phyloP scores from a whole-genome alignment of 2,329 filamentous ascomycete genomes.

The Trichophyton verrucosum region DNA sequence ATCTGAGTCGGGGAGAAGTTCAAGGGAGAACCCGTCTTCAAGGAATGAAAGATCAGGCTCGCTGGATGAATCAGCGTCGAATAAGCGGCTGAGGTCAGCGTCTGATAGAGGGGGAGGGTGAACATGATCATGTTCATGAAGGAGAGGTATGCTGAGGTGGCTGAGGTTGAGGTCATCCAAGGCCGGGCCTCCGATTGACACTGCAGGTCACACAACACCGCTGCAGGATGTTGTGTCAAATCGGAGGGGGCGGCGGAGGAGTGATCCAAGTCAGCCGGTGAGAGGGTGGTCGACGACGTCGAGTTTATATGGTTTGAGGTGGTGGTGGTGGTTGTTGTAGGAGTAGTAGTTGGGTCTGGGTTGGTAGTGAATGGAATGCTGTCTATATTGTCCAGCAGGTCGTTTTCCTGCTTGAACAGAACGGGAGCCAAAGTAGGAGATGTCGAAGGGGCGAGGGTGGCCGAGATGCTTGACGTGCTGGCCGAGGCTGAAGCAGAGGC shows the following conservation, averaged over 20 bases:
- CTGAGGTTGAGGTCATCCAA: slow-evolving; percentile 28
- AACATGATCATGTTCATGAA: slow-evolving; percentile 37
- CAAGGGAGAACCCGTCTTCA: slow-evolving; percentile 65
- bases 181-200: slow-evolving; percentile 70
- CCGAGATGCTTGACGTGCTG: slow-evolving; percentile 11
- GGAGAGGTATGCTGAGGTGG: slow-evolving; percentile 33
- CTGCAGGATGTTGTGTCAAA: slow-evolving; percentile 99
- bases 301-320: slow-evolving; percentile 20
- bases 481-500: background rate
- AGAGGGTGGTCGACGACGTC: slow-evolving; percentile 24
- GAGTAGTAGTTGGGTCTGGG: slow-evolving; percentile 10
- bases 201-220: slow-evolving; percentile 99
- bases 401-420: slow-evolving; percentile 34
- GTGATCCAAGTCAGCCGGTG: slow-evolving; percentile 30
- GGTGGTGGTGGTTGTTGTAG: background rate
- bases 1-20: slow-evolving; percentile 45
- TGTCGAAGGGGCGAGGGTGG: slow-evolving; percentile 24
- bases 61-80: slow-evolving; percentile 54
- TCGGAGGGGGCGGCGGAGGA: slow-evolving; percentile 51
- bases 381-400: slow-evolving; percentile 31
- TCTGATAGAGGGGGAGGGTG: slow-evolving; percentile 55
- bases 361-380: background rate
- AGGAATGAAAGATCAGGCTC: slow-evolving; percentile 62
- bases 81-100: slow-evolving; percentile 50
- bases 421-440: slow-evolving; percentile 31